Conservation (phyloP, 768 basidiomycete species). For the Cystoderma amianthinum region DNA sequence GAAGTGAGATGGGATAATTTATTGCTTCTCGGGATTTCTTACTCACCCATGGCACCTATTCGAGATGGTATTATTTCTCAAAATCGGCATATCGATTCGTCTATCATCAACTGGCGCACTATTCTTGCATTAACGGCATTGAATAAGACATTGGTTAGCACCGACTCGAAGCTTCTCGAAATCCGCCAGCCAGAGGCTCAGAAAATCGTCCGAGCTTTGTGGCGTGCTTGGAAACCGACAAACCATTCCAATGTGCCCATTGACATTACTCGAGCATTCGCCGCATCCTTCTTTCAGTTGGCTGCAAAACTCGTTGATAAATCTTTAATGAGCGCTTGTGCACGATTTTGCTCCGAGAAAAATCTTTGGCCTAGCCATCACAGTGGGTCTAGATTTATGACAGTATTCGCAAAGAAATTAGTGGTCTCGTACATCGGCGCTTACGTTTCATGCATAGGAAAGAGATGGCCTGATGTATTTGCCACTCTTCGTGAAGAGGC, state of each 20-base stretch:
- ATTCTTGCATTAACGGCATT: constrained; percentile 33
- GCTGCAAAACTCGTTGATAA: constrained; percentile 30
- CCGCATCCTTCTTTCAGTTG: constrained; percentile 38
- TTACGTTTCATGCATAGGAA: constrained; percentile 17
- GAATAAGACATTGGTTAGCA: constrained; percentile 18
- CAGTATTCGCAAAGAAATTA: constrained; percentile 21
- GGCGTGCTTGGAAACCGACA: constrained; percentile 29
- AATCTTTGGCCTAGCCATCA: constrained; percentile 17
- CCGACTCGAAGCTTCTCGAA: constrained; percentile 2
- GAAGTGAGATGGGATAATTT: constrained; percentile 37
- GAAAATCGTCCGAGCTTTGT: constrained; percentile 25
- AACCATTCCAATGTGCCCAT: constrained; percentile 6
- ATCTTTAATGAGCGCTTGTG: constrained; percentile 27
- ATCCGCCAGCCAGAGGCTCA: constrained; percentile 10
- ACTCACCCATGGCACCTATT: constrained; percentile 1
- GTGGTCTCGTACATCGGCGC: constrained; percentile 27
- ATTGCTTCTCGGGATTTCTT: constrained; percentile 25
- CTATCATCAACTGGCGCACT: constrained; percentile 28
- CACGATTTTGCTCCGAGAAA: constrained; percentile 18
- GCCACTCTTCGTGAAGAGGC: constrained; percentile 16
- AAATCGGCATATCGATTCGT: neutral
- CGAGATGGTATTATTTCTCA: neutral
- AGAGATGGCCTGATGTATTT: constrained; percentile 21
- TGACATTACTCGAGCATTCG: constrained; percentile 27
- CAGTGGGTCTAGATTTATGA: constrained; percentile 9